These are phyloP conservation scores for Alternaria consortialis DNA, from an alignment of 2,329 filamentous ascomycete species.

Conservation along the genomic window DNA sequence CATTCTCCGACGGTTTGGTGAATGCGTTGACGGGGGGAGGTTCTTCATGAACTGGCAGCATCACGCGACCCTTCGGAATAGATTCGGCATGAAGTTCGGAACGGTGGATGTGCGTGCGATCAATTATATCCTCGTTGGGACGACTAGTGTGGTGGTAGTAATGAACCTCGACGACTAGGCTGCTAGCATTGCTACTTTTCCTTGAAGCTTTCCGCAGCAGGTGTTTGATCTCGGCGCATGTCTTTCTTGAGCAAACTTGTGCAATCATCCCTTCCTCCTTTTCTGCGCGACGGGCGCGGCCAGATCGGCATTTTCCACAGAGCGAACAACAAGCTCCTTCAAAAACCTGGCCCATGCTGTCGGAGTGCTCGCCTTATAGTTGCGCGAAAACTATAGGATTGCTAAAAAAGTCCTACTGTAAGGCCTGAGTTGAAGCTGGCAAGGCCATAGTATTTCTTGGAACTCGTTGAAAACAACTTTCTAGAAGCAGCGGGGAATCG, in stretches of 20 bases:
- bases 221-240: conserved; percentile 10
- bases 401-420: background rate
- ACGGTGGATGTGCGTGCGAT: conserved; percentile 4
- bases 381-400: background rate
- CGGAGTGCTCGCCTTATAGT: background rate
- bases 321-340: conserved; percentile 8
- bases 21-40: background rate
- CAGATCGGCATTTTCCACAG: conserved; percentile 10
- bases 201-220: conserved; percentile 1
- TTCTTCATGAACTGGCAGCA: background rate
- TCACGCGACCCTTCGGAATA: background rate
- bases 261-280: conserved; percentile 5
- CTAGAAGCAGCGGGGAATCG: background rate
- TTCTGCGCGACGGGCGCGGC: background rate
- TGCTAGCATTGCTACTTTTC: conserved; percentile 12
- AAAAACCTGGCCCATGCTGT: background rate
- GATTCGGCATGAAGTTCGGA: conserved; percentile 2
- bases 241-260: conserved; percentile 14
- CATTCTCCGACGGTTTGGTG: background rate
- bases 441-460: background rate
- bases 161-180: conserved; percentile 11
- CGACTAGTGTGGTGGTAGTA: conserved; percentile 14
- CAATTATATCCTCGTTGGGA: conserved; percentile 2
- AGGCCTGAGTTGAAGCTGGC: background rate
- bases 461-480: background rate